Percentiles rank a stretch among this genome's conserved stretches.
Evolutionary conservation across 2,329 filamentous ascomycete species (phyloP).

Genomic region (Diplodia sapinea): DNA sequence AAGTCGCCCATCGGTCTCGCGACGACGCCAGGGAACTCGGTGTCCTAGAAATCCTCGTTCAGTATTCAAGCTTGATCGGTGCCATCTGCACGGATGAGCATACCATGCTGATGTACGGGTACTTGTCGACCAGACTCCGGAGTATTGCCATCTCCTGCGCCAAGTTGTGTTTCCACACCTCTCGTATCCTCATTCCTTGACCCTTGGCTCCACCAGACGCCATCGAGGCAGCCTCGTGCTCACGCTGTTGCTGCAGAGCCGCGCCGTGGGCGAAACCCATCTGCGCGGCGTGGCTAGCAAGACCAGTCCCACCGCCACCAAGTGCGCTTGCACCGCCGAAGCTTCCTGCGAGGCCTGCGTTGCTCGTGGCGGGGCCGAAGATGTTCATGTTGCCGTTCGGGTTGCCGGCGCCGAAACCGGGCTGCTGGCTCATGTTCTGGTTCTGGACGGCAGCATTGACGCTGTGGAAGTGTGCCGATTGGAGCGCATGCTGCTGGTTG

Average conservation of each 20-base stretch:
- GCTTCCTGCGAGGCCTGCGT: conserved; percentile 62
- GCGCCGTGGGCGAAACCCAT: conserved; percentile 84
- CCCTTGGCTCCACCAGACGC: conserved; percentile 63
- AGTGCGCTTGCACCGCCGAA: conserved; percentile 60
- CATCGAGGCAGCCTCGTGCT: conserved; percentile 53
- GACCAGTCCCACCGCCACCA: conserved; percentile 66
- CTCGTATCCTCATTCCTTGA: conserved; percentile 80
- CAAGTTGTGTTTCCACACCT: conserved; percentile 94
- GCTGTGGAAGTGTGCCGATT: conserved; percentile 49
- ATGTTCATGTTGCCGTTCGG: conserved; percentile 70
- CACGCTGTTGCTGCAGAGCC: conserved; percentile 56
- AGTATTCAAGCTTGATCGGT: conserved; percentile 28
- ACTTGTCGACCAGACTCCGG: conserved; percentile 83
- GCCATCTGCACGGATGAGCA: conserved; percentile 27
- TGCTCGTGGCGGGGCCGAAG: conserved; percentile 50
- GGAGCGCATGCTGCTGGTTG: conserved; percentile 52
- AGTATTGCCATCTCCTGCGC: conserved; percentile 88
- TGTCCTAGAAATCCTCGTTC: conserved; percentile 68
- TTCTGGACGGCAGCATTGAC: conserved; percentile 51
- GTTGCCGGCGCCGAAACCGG: conserved; percentile 63
- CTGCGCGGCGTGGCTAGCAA: conserved; percentile 85
- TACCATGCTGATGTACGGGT: conserved; percentile 98
- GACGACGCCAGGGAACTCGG: conserved; percentile 97
- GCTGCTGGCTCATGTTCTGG: conserved; percentile 66
- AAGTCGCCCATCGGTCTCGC: conserved; percentile 94